Conservation (phyloP, 2,329 filamentous ascomycete species). For the Calonectria hongkongensis region DNA sequence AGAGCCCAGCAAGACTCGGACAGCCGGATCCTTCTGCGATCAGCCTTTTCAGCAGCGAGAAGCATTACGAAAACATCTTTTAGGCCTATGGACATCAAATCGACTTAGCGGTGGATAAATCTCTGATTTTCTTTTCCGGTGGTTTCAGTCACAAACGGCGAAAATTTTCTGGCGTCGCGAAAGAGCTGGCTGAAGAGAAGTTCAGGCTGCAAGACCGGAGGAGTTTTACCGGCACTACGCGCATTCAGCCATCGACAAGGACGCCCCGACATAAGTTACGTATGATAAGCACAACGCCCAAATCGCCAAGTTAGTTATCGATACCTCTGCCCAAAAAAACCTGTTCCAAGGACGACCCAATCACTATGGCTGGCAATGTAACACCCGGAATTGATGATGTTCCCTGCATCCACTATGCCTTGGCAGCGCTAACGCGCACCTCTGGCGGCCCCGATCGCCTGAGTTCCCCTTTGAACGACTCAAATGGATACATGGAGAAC, state of each 20-base stretch:
- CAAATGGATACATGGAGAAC: conserved; percentile 55
- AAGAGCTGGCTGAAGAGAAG: neutral
- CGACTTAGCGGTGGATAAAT: neutral
- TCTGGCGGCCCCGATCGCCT: conserved; percentile 76
- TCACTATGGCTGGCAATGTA: conserved; percentile 70
- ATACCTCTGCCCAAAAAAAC: conserved; percentile 57
- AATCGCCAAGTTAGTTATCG: conserved; percentile 61
- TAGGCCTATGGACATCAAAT: neutral
- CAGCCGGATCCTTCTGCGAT: neutral
- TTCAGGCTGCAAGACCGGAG: neutral
- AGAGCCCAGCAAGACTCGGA: neutral
- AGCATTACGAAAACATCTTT: neutral
- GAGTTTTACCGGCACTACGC: neutral
- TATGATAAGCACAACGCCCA: conserved; percentile 51
- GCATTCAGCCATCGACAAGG: neutral
- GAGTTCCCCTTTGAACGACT: conserved; percentile 67
- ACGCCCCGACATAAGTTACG: neutral
- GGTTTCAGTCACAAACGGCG: neutral
- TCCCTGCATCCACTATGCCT: conserved; percentile 91
- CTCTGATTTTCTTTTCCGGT: neutral
- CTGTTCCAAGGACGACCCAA: conserved; percentile 71
- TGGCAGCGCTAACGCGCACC: conserved; percentile 88
- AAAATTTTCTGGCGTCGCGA: neutral
- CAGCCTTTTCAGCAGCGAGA: neutral
- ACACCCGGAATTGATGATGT: conserved; percentile 89